A percentile compares a stretch with the other conserved stretches of the same genome.
phyloP scores from a whole-genome alignment of 1,284 basidiomycete species.

The Pseudozyma sp. region DNA sequence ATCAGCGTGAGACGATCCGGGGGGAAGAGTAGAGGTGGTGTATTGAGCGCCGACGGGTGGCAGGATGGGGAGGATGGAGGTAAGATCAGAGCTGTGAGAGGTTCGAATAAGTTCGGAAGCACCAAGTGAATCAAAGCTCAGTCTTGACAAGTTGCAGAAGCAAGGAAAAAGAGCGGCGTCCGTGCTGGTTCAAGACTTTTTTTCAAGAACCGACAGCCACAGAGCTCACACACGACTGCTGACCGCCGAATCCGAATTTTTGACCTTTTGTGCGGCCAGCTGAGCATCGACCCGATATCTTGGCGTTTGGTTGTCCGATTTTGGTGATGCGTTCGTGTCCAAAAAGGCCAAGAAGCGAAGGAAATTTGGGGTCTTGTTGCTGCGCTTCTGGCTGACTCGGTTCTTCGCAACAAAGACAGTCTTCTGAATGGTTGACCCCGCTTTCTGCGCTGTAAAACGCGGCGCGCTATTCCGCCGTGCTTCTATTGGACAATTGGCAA shows the following conservation, averaged over 20 bases:
- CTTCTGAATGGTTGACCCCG: constrained; percentile 3
- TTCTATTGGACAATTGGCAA: no score
- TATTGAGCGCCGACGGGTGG: constrained; percentile 7
- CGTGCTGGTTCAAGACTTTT: neutral
- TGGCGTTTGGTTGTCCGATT: no score
- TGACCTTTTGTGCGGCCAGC: no score
- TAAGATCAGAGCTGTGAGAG: neutral
- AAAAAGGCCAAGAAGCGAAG: neutral
- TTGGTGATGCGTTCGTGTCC: no score
- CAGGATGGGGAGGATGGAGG: neutral
- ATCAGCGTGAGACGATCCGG: neutral
- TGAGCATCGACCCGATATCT: no score
- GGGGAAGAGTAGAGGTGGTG: neutral
- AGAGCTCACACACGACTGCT: no score
- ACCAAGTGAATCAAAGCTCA: no score
- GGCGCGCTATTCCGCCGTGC: no score
- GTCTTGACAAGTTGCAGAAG: no score
- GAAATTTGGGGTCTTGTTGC: neutral
- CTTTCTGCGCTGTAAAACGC: neutral
- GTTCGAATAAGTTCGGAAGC: neutral
- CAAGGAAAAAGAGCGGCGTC: neutral
- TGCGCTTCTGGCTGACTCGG: neutral
- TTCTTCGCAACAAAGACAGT: neutral
- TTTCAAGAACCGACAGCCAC: neutral
- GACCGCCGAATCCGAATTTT: constrained; percentile 2